phyloP scores from a whole-genome alignment of 2,329 filamentous ascomycete genomes.

The Chrysoporthe austroafricana region DNA sequence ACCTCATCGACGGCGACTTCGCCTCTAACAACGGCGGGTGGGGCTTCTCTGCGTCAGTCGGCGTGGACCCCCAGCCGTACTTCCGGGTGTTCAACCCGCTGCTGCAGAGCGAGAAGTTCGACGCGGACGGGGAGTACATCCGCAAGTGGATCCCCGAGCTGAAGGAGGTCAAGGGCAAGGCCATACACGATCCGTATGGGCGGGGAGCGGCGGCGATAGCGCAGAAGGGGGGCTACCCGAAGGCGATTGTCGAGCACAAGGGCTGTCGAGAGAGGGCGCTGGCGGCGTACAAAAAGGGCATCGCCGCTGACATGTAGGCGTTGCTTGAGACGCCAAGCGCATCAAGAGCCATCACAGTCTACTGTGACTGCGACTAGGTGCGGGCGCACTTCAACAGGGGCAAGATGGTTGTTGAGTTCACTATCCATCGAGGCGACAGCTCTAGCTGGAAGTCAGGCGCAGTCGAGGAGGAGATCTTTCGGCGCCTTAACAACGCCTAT shows the following conservation, averaged over 20 bases:
- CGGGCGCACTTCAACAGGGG: constrained; percentile 10
- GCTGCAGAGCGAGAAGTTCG: constrained; percentile 85
- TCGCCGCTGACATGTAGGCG: constrained; percentile 30
- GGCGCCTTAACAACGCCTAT: constrained; percentile 12
- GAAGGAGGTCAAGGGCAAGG: constrained; percentile 62
- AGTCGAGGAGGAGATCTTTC: constrained; percentile 21
- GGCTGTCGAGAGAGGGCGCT: constrained; percentile 60
- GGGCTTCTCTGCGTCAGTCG: constrained; percentile 51
- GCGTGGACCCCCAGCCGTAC: constrained; percentile 66
- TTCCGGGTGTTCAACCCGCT: constrained; percentile 90
- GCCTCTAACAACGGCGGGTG: constrained; percentile 73
- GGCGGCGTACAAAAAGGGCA: constrained; percentile 37
- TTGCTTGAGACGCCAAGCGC: background rate
- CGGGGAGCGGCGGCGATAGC: constrained; percentile 63
- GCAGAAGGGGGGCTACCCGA: constrained; percentile 72
- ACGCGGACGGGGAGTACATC: constrained; percentile 78
- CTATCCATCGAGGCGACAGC: background rate
- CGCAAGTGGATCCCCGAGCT: constrained; percentile 82
- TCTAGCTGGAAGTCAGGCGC: background rate
- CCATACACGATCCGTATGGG: constrained; percentile 80
- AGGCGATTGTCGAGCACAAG: constrained; percentile 76
- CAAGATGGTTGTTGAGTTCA: constrained; percentile 3
- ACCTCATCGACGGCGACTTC: constrained; percentile 79
- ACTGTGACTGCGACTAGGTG: constrained; percentile 4
- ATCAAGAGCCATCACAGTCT: constrained; percentile 1